These are phyloP conservation scores for Emericellopsis terricola DNA, from an alignment of 495 filamentous ascomycete genomes.

Conservation along the genomic window DNA sequence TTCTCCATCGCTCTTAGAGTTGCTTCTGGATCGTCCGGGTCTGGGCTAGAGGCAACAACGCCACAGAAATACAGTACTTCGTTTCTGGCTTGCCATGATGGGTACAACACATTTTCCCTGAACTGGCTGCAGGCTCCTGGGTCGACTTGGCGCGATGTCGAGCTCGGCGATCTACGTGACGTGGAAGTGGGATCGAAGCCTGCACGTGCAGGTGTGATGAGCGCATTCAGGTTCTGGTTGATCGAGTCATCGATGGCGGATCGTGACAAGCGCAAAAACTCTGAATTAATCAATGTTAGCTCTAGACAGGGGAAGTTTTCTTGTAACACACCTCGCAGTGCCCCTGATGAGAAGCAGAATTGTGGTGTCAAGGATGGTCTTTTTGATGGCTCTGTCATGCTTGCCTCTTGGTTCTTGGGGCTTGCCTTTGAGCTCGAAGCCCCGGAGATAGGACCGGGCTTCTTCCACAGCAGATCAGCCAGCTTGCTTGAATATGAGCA, in stretches of 20 bases:
- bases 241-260: slow-evolving; percentile 83
- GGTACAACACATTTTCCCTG: slow-evolving; percentile 65
- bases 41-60: slow-evolving; percentile 68
- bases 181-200: slow-evolving; percentile 76
- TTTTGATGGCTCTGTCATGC: slow-evolving; percentile 44
- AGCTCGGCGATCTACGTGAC: slow-evolving; percentile 28
- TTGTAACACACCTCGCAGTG: slow-evolving; percentile 50
- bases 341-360: slow-evolving; percentile 81
- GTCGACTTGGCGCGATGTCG: slow-evolving; percentile 36
- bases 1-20: slow-evolving; percentile 51
- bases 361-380: slow-evolving; percentile 59
- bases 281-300: slow-evolving; percentile 22
- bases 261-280: slow-evolving; percentile 84
- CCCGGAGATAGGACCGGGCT: slow-evolving; percentile 6
- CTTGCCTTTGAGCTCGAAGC: slow-evolving; percentile 2
- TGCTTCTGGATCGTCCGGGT: slow-evolving; percentile 75
- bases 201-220: slow-evolving; percentile 52
- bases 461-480: slow-evolving; percentile 31
- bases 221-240: slow-evolving; percentile 78
- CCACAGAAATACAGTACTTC: slow-evolving; percentile 85
- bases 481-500: slow-evolving; percentile 13
- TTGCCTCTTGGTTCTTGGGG: slow-evolving; percentile 9
- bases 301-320: neutral
- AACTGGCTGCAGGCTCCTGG: slow-evolving; percentile 46
- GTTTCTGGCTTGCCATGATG: slow-evolving; percentile 71